These are phyloP conservation scores for Apodospora peruviana DNA, from an alignment of 495 filamentous ascomycete genomes.

Conservation along the genomic window DNA sequence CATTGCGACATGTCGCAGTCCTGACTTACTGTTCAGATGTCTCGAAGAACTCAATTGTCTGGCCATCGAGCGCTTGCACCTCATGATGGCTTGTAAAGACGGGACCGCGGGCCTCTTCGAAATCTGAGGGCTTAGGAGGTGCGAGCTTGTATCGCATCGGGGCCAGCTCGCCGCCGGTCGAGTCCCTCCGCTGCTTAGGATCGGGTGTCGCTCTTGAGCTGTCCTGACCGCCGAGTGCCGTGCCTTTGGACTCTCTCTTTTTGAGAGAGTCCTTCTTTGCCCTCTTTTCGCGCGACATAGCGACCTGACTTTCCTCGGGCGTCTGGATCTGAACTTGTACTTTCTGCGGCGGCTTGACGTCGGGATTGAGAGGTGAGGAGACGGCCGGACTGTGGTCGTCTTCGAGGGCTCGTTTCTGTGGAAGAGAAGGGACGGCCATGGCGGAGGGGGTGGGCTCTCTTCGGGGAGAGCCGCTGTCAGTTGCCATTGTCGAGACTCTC, in stretches of 20 bases:
- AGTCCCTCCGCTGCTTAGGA: constrained; percentile 50
- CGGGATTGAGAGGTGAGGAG: constrained; percentile 59
- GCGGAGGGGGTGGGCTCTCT: constrained; percentile 37
- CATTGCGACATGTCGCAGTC: too few species aligned
- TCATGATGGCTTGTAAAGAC: constrained; percentile 48
- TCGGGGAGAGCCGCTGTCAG: constrained; percentile 29
- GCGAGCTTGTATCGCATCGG: constrained; percentile 55
- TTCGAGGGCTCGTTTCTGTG: constrained; percentile 52
- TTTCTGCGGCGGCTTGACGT: constrained; percentile 27
- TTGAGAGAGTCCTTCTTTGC: constrained; percentile 70
- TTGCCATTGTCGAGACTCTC: constrained; percentile 34
- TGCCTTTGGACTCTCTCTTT: constrained; percentile 69
- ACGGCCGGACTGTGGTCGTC: constrained; percentile 53
- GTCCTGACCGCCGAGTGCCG: constrained; percentile 30
- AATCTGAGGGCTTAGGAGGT: constrained; percentile 52
- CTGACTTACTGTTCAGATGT: constrained; percentile 58
- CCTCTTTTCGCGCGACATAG: constrained; percentile 41
- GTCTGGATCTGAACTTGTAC: constrained; percentile 28
- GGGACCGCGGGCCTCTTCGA: constrained; percentile 51
- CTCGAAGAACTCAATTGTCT: constrained; percentile 51
- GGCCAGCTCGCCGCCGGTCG: constrained; percentile 30
- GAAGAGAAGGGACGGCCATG: constrained; percentile 39
- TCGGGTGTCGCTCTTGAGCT: constrained; percentile 51
- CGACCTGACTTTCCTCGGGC: constrained; percentile 28
- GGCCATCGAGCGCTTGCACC: constrained; percentile 36